Base-by-base conservation (phyloP, 352 stramenopile species). In the Peronospora belbahrii region DNA sequence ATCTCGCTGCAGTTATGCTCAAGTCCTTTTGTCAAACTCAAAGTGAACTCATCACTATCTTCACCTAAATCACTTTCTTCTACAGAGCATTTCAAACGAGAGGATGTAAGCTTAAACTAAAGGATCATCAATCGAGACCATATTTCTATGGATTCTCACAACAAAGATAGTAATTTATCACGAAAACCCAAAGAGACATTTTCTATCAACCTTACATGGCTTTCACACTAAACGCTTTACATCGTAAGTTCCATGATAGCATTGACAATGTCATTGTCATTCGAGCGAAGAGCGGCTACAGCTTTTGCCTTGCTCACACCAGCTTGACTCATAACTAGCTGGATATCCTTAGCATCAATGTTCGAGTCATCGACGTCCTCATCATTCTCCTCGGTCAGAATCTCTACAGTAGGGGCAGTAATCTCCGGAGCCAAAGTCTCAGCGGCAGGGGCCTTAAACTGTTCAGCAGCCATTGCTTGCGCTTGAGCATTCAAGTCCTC, bases 171-270 rank as follows among this genome's bases (percentile, higher is more conserved):
- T n/a, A n/a, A n/a, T n/a, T n/a, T n/a, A n/a, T n/a, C n/a, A n/a
- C 23, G 43, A 65, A 65, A 62, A 50, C 47, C 58, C 58, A 63
- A 67, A 65, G 59, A 59, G 44, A 61, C 50, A 51, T 40, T 48
- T 41, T 48, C 33, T 43, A 35, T 45, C 39, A 31, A 50, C 24
- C 27, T 27, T 55, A 44, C 44, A 39, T 39, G 43, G 50, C 56
- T 57, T 61, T 44, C 48, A 56, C 54, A 60, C 53, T 56, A 48
- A 0, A 13, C 19, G 22, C 17, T 45, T 93, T 97, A 98, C 69
- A 98, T 98, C 53, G 95, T 99, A 57, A 99, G 83, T 70, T 97
- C 95, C 96, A 99, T 99, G 70, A 99, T 99, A 48, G 95, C 86
- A 77, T 99, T 99, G 31, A 99, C 96, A 61, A 99, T 94, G 85